Percentiles rank a stretch among this genome's conserved stretches.
Conservation (phyloP, 2,329 filamentous ascomycete species). For the Aspergillus awamori region DNA sequence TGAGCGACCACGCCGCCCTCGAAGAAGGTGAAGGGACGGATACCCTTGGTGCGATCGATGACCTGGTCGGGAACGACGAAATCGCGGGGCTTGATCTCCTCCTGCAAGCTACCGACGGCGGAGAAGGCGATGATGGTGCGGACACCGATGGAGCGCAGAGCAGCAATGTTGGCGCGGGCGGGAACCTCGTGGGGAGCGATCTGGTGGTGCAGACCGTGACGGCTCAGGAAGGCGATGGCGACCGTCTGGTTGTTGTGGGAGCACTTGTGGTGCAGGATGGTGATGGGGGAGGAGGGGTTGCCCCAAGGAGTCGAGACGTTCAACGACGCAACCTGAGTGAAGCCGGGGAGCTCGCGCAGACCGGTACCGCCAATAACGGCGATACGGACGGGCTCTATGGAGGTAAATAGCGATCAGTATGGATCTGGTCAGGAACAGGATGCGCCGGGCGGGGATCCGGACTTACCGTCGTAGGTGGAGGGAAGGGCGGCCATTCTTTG, state of each 20-base stretch:
- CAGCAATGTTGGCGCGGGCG: slow-evolving; percentile 93
- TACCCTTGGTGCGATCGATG: slow-evolving; percentile 95
- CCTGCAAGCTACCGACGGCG: slow-evolving; percentile 88
- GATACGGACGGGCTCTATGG: slow-evolving; percentile 67
- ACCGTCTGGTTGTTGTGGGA: slow-evolving; percentile 64
- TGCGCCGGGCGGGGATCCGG: not conserved
- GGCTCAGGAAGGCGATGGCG: slow-evolving; percentile 85
- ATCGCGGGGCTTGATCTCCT: slow-evolving; percentile 92
- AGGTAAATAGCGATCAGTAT: slow-evolving; percentile 7
- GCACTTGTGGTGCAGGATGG: slow-evolving; percentile 83
- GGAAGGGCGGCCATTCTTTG: slow-evolving; percentile 58
- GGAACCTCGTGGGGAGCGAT: slow-evolving; percentile 94
- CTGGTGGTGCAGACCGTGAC: slow-evolving; percentile 87
- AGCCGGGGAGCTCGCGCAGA: slow-evolving; percentile 82
- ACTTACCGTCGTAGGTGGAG: slow-evolving; percentile 61
- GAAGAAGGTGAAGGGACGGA: slow-evolving; percentile 95
- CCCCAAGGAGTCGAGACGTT: slow-evolving; percentile 87
- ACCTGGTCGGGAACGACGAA: slow-evolving; percentile 96
- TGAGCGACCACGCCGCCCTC: slow-evolving; percentile 81
- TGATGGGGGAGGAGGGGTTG: slow-evolving; percentile 72
- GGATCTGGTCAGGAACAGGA: not conserved
- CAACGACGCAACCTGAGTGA: slow-evolving; percentile 79
- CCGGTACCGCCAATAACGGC: slow-evolving; percentile 94
- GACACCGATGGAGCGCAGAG: slow-evolving; percentile 86
- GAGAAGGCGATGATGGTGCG: slow-evolving; percentile 91